Percentiles rank a stretch among this genome's conserved stretches.
Evolutionary conservation across 2,329 filamentous ascomycete species (phyloP).

Genomic region (Talaromyces sp.): DNA sequence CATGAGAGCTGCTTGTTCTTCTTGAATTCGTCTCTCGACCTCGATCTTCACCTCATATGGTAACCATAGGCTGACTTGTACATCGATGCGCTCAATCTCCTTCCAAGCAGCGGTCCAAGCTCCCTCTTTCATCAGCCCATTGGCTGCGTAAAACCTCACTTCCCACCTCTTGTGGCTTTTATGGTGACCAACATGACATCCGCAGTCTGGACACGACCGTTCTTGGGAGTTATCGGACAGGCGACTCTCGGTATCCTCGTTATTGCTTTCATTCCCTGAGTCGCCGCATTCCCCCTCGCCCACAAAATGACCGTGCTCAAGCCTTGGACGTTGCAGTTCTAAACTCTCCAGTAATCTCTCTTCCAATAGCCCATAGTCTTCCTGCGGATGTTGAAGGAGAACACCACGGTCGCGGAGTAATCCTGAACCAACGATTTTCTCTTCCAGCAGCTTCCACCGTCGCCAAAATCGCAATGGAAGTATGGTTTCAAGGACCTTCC

Average conservation of each 20-base stretch:
- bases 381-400: conserved; percentile 58
- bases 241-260: conserved; percentile 18
- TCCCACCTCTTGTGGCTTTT: conserved; percentile 50
- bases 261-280: conserved; percentile 18
- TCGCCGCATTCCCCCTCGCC: conserved; percentile 12
- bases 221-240: conserved; percentile 26
- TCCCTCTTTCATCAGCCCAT: conserved; percentile 84
- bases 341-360: conserved; percentile 57
- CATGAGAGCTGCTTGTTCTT: conserved; percentile 31
- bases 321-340: conserved; percentile 50
- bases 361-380: conserved; percentile 59
- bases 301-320: conserved; percentile 57
- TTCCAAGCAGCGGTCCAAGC: conserved; percentile 93
- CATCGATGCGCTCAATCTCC: conserved; percentile 98
- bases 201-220: conserved; percentile 47
- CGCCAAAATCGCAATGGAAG: conserved; percentile 43
- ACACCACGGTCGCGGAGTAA: conserved; percentile 55
- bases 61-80: conserved; percentile 74
- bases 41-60: conserved; percentile 47
- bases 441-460: conserved; percentile 49
- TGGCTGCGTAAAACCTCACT: conserved; percentile 88
- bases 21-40: conserved; percentile 41
- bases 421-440: conserved; percentile 47
- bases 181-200: conserved; percentile 41
- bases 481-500: conserved; percentile 44